Base-by-base conservation (phyloP, 495 filamentous ascomycete genomes). In the Penicillium bialowiezense region DNA sequence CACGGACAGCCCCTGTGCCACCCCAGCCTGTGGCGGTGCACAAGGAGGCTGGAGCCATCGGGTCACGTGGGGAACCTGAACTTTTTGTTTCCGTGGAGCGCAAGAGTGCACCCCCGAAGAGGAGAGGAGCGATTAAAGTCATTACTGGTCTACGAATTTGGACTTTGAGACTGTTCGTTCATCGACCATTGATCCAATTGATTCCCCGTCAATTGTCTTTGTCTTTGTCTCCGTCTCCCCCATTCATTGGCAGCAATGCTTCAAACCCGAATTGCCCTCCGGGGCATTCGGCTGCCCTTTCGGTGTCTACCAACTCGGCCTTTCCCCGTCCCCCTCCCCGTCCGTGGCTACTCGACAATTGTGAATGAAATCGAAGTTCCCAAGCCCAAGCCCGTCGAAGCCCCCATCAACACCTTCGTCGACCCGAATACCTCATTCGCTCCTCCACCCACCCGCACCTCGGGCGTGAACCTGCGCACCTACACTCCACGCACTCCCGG, bases 401-500 rank as follows among this genome's bases (percentile, higher is more conserved):
- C 54, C 8, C 59, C 64, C 18, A 54, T 63, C 15, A 65, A 29
- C 18, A 23, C 45, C 15, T 48, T 48, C 29, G 32, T 63, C 55
- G 69, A 75, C 32, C 63, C 71, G 7, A 69, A 65, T 35, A 64
- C 65, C 39, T 58, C 71, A 6, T 73, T 75, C 43, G 69, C 67
- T 38, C 75, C 72, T 61, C 73, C 71, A 0, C 73, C 76, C 1
- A 64, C 66, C 26, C 70, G 73, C 31, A 65, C 64, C 21, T 52
- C 64, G 26, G 68, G 69, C 28, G 59, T 72, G 7, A 36, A 50
- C 10, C 64, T 96, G 67, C 83, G 88, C 52, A 92, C 85, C 32
- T 98, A 98, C 64, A 97, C 90, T 68, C 93, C 93, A 31, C 86
- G 89, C 43, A 98, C 95, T 8, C 93, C 93, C 33, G 95, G 93